Percentiles rank a stretch among this genome's conserved stretches.
Conservation (phyloP, 371 early-diverging fungal genomes). For the Mortierella sp. region DNA sequence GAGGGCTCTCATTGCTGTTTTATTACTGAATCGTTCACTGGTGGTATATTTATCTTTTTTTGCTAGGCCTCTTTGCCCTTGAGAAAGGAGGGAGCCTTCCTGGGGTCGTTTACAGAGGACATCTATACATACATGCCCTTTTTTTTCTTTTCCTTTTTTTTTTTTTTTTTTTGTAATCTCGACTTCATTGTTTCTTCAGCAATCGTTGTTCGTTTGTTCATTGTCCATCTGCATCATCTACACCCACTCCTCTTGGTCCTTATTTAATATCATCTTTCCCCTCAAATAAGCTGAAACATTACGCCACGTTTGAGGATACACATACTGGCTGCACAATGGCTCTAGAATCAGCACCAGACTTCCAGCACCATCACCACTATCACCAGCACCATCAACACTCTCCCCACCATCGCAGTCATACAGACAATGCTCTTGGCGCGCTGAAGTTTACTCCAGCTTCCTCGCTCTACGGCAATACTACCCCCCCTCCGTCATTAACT, state of each 20-base stretch:
- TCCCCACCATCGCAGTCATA: background rate
- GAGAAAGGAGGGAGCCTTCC: background rate
- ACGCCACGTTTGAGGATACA: background rate
- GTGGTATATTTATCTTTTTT: constrained; percentile 3
- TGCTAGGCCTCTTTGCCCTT: background rate
- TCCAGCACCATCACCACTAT: background rate
- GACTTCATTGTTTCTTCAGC: no score
- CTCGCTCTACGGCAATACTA: background rate
- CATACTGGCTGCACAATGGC: background rate
- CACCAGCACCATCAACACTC: background rate
- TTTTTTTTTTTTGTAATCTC: background rate
- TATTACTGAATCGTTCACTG: background rate
- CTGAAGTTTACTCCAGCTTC: background rate
- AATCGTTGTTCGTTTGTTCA: background rate
- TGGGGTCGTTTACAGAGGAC: background rate
- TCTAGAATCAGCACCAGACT: background rate
- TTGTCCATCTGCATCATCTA: background rate
- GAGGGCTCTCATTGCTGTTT: no score
- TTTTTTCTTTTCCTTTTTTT: background rate
- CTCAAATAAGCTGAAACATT: background rate
- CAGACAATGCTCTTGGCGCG: background rate
- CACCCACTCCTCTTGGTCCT: background rate
- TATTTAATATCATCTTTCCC: background rate
- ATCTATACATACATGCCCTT: no score
- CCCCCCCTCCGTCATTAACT: background rate